Conservation (phyloP, 352 stramenopile species). For the Phytophthora brassicae region DNA sequence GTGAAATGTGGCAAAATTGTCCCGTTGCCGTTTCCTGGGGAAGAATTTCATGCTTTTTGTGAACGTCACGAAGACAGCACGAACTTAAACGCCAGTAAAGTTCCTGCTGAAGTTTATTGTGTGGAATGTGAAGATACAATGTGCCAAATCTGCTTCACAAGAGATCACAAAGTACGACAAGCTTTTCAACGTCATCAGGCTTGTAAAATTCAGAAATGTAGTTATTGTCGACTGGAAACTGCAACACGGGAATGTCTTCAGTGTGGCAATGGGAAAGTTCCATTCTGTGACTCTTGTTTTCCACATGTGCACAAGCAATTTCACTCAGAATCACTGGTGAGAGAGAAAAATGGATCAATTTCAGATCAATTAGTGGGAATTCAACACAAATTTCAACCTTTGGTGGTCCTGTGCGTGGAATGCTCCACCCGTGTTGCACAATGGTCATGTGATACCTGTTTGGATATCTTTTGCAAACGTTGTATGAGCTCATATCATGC, state of each 20-base stretch:
- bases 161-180: constrained; percentile 55
- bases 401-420: constrained; percentile 72
- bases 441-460: constrained; percentile 64
- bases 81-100: constrained; percentile 15
- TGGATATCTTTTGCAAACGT: constrained; percentile 71
- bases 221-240: constrained; percentile 53
- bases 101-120: constrained; percentile 59
- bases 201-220: constrained; percentile 45
- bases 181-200: constrained; percentile 48
- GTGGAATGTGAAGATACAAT: constrained; percentile 71
- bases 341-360: background rate
- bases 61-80: constrained; percentile 62
- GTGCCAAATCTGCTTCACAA: constrained; percentile 60
- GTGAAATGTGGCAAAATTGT: constrained; percentile 51
- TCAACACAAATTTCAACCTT: constrained; percentile 40
- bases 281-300: constrained; percentile 73
- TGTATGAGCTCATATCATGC: constrained; percentile 57
- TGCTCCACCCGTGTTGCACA: constrained; percentile 59
- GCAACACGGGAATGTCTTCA: constrained; percentile 65
- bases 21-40: constrained; percentile 64
- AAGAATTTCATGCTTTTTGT: constrained; percentile 71
- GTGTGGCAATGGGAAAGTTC: constrained; percentile 64
- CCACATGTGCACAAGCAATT: constrained; percentile 44
- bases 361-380: background rate
- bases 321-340: background rate